Base-by-base conservation (phyloP, 2,329 filamentous ascomycete genomes). In the Ophiobolus disseminans region DNA sequence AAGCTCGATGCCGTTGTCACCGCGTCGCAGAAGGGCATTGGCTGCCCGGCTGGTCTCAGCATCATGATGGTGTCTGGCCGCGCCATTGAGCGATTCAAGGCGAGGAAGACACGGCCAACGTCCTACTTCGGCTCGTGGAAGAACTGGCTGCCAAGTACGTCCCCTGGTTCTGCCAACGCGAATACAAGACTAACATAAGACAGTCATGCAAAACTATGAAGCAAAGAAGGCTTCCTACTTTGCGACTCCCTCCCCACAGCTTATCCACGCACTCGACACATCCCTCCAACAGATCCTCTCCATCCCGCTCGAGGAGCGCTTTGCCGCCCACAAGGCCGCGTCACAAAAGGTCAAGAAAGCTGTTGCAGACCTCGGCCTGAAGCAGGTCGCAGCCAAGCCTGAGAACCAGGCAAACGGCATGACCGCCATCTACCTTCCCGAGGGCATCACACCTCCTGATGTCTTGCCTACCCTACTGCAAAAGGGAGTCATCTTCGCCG, bases 171-270 rank as follows among this genome's bases (percentile, higher is more conserved):
- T 10, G n/a, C 9, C 25, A 28, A 9, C 10, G 10, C 5, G 9
- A 28, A 5, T 28, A 28, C 5, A 3, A 28, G n/a, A 39, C 66
- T 71, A 63, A 70, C 40, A 39, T 7, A 3, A 3, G 3, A 13
- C 50, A 90, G 88, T 99, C 75, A 97, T 99, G 93, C 86, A 94
- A 78, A 97, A 97, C 78, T 99, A 99, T 76, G 94, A 99, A 79
- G 90, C 91, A 57, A 91, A 92, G 80, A 99, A 97, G 80, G 86
- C 94, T 28, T 96, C 91, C 2, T 99, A 99, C 81, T 99, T 99
- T 70, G 94, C 94, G 28, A 99, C 94, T 1, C 94, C 94, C 1
- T 91, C 92, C 4, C 94, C 94, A 11, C 94, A 99, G 76, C 85
- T 99, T 40, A 82, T 99, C 62, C 93, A 89, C 75, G 94, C 94